Conservation (phyloP, 352 stramenopile species). For the Phytophthora ohioensis region DNA sequence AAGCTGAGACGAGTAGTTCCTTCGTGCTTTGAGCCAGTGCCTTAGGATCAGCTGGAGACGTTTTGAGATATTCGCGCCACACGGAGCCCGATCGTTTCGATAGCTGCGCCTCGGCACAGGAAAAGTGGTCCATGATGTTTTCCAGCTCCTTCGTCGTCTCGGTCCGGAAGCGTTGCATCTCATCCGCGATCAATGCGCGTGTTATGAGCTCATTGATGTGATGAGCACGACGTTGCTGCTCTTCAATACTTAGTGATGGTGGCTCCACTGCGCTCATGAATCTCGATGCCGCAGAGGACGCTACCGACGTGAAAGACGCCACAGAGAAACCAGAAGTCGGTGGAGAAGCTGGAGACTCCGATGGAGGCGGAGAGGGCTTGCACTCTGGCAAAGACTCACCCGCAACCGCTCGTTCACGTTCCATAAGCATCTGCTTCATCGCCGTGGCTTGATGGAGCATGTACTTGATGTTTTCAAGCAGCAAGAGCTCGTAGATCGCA, state of each 20-base stretch:
- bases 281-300: conserved; percentile 50
- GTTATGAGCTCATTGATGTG: conserved; percentile 60
- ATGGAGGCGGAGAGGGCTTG: conserved; percentile 22
- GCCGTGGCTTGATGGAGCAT: conserved; percentile 61
- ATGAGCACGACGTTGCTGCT: conserved; percentile 48
- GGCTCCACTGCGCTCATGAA: conserved; percentile 53
- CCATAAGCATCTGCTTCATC: conserved; percentile 67
- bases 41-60: conserved; percentile 43
- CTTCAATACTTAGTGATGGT: conserved; percentile 42
- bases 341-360: conserved; percentile 19
- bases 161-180: conserved; percentile 65
- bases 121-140: conserved; percentile 66
- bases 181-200: conserved; percentile 65
- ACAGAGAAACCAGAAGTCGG: conserved; percentile 36
- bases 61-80: conserved; percentile 67
- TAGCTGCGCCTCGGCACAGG: conserved; percentile 65
- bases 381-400: conserved; percentile 23
- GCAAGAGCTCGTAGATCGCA: conserved; percentile 69
- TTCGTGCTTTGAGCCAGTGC: conserved; percentile 54
- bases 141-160: conserved; percentile 52
- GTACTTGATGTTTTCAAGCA: conserved; percentile 77
- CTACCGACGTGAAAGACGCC: conserved; percentile 46
- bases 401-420: conserved; percentile 52
- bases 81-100: conserved; percentile 57
- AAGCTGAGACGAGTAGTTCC: conserved; percentile 45